phyloP scores from a whole-genome alignment of 371 early-diverging fungal species.

The Lichtheimia ramosa region DNA sequence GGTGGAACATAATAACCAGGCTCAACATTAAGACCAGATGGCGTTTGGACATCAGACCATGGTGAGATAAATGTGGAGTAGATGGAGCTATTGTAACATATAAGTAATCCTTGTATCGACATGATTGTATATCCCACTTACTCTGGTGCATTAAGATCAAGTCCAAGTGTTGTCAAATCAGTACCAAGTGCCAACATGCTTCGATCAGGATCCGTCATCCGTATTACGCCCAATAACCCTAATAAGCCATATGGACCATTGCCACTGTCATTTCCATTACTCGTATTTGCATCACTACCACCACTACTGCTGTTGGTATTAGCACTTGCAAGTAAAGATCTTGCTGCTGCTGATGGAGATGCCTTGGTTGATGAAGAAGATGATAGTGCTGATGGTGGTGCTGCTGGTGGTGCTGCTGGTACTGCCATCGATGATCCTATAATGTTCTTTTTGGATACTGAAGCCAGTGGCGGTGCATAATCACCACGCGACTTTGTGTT shows the following conservation, averaged over 20 bases:
- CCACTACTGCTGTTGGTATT: background rate
- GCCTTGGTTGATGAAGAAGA: slow-evolving; percentile 7
- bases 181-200: slow-evolving; percentile 71
- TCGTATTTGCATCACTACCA: background rate
- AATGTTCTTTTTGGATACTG: too few relatives aligned
- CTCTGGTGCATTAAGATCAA: slow-evolving; percentile 72
- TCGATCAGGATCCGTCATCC: slow-evolving; percentile 69
- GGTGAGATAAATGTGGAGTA: slow-evolving; percentile 83
- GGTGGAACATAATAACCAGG: slow-evolving; percentile 77
- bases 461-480: too few relatives aligned
- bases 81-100: slow-evolving; percentile 43
- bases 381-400: slow-evolving; percentile 24
- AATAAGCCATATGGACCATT: slow-evolving; percentile 59
- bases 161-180: slow-evolving; percentile 76
- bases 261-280: background rate
- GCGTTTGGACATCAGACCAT: slow-evolving; percentile 67
- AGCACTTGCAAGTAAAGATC: slow-evolving; percentile 2
- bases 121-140: slow-evolving; percentile 24
- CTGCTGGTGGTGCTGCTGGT: too few relatives aligned
- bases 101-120: background rate
- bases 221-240: slow-evolving; percentile 73
- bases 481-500: too few relatives aligned
- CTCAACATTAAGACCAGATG: slow-evolving; percentile 54
- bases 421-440: too few relatives aligned
- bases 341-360: too few relatives aligned